Conservation (phyloP, 2,329 filamentous ascomycete genomes). For the Fusarium illudens region DNA sequence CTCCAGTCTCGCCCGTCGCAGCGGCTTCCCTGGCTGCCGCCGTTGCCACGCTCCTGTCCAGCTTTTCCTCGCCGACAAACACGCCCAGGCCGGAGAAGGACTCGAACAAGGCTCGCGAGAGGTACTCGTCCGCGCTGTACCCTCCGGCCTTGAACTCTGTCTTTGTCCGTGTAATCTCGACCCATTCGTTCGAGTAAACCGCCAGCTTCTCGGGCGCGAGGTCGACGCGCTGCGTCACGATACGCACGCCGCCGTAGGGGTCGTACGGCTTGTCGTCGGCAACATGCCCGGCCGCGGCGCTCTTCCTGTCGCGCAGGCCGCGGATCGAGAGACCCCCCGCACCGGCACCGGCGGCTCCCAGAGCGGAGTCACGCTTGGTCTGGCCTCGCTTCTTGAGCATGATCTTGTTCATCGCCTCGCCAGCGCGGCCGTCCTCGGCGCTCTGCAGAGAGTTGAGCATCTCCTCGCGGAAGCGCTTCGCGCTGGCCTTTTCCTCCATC, state of each 20-base stretch:
- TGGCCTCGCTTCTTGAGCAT: conserved; percentile 78
- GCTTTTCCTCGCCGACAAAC: conserved; percentile 82
- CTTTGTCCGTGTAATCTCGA: conserved; percentile 73
- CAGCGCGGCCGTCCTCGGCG: conserved; percentile 67
- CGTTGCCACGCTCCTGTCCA: conserved; percentile 48
- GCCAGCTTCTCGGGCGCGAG: conserved; percentile 60
- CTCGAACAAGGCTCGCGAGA: conserved; percentile 81
- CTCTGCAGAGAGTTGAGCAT: conserved; percentile 75
- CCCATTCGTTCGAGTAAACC: conserved; percentile 78
- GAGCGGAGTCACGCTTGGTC: conserved; percentile 46
- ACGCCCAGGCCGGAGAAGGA: conserved; percentile 90
- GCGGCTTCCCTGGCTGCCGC: conserved; percentile 50
- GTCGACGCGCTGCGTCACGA: conserved; percentile 74
- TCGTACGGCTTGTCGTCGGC: conserved; percentile 80
- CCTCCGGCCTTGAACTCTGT: conserved; percentile 77
- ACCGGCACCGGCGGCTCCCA: conserved; percentile 47
- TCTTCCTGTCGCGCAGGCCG: conserved; percentile 74
- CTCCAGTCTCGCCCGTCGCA: conserved; percentile 43
- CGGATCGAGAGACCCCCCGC: conserved; percentile 69
- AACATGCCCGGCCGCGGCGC: conserved; percentile 42
- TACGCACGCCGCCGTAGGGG: conserved; percentile 80
- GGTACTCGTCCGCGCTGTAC: conserved; percentile 84
- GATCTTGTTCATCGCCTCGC: conserved; percentile 66
- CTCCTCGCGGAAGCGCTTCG: conserved; percentile 70
- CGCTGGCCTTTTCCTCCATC: conserved; percentile 72